Conservation (phyloP, 768 basidiomycete genomes). For the Pisolithus microcarpus region DNA sequence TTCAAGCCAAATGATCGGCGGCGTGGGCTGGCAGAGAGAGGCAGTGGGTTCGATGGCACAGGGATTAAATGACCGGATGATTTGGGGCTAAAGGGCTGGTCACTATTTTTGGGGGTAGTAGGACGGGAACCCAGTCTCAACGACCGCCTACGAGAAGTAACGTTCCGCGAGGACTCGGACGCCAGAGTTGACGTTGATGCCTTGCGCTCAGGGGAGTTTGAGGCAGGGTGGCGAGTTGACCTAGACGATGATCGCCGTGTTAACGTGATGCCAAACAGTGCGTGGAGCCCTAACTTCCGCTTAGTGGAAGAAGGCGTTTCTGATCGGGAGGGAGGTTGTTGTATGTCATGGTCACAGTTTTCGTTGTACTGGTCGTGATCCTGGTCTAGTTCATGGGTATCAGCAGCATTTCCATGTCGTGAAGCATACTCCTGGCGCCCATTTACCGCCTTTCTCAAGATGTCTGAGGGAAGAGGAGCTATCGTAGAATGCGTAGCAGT, state of each 20-base stretch:
- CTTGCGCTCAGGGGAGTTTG: slow-evolving; percentile 17
- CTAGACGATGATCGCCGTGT: slow-evolving; percentile 19
- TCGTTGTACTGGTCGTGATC: slow-evolving; percentile 10
- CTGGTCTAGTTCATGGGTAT: slow-evolving; percentile 8
- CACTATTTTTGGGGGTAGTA: slow-evolving; percentile 21
- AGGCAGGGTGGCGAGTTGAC: slow-evolving; percentile 11
- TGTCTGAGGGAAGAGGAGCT: slow-evolving; percentile 48
- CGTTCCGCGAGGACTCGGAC: slow-evolving; percentile 10
- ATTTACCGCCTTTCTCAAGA: slow-evolving; percentile 16
- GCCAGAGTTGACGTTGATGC: slow-evolving; percentile 17
- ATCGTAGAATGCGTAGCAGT: slow-evolving; percentile 56
- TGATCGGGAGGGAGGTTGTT: slow-evolving; percentile 18
- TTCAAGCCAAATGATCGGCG: slow-evolving; percentile 27
- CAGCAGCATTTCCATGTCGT: slow-evolving; percentile 7
- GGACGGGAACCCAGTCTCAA: slow-evolving; percentile 27
- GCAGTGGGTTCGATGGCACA: slow-evolving; percentile 23
- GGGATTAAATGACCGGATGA: slow-evolving; percentile 18
- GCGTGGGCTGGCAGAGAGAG: slow-evolving; percentile 28
- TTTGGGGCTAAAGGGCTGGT: slow-evolving; percentile 15
- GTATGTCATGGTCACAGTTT: slow-evolving; percentile 14
- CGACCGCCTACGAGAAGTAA: slow-evolving; percentile 23
- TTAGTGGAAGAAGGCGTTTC: slow-evolving; percentile 23
- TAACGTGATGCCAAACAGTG: slow-evolving; percentile 25
- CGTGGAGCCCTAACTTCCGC: slow-evolving; percentile 16
- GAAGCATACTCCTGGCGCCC: slow-evolving; percentile 14